A percentile compares a stretch with the other conserved stretches of the same genome.
phyloP scores from a whole-genome alignment of 306 rosid genomes.

The Citrullus colocynthis region DNA sequence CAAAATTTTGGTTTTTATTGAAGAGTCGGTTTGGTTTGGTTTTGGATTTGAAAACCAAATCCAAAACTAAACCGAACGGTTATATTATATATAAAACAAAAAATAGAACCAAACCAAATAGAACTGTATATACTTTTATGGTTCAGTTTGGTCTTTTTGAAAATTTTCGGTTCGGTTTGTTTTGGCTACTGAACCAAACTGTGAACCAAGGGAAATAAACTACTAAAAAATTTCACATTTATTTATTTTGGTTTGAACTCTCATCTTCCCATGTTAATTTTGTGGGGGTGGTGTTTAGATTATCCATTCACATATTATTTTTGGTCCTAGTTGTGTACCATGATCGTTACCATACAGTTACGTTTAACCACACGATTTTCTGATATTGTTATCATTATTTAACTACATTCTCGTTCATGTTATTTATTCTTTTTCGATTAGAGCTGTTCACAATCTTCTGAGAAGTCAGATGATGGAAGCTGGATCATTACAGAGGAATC shows the following conservation, averaged over 20 bases:
- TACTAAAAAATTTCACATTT: too few relatives aligned
- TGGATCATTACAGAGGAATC: constrained; percentile 69
- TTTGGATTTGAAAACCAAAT: too few relatives aligned
- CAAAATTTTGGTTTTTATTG: too few relatives aligned
- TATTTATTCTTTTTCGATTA: constrained; percentile 9
- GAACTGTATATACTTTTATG: too few relatives aligned
- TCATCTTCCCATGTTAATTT: background rate
- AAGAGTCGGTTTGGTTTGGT: too few relatives aligned
- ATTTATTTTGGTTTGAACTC: background rate
- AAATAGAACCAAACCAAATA: too few relatives aligned
- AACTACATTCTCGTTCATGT: background rate
- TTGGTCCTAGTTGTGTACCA: background rate
- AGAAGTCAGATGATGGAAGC: constrained; percentile 18
- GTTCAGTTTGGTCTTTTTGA: too few relatives aligned
- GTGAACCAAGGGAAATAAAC: too few relatives aligned
- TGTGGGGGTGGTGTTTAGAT: background rate
- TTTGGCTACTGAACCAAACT: too few relatives aligned
- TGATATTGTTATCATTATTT: background rate
- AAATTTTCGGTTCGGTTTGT: too few relatives aligned
- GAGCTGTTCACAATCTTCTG: constrained; percentile 37
- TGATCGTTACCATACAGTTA: background rate
- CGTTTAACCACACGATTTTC: background rate
- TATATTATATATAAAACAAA: too few relatives aligned
- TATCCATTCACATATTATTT: background rate
- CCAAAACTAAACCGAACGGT: too few relatives aligned